These are phyloP conservation scores for Sclerotinia subarctica DNA, from an alignment of 2,329 filamentous ascomycete species.

Conservation along the genomic window DNA sequence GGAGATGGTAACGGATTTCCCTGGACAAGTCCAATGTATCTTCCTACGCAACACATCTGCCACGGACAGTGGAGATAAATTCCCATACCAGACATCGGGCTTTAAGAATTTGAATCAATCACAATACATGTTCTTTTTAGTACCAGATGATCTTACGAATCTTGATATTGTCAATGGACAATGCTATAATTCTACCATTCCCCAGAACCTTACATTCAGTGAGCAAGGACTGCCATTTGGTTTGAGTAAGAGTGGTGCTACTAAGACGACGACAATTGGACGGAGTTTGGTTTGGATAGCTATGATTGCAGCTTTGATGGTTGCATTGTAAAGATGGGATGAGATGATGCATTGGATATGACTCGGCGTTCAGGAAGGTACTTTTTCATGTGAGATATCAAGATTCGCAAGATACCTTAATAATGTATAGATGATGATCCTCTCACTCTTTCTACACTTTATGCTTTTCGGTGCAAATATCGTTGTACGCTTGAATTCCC, in stretches of 20 bases:
- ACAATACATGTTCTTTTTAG: constrained; percentile 76
- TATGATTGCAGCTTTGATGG: background rate
- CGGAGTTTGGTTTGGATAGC: background rate
- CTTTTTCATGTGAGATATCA: background rate
- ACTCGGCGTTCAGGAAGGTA: background rate
- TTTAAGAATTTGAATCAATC: constrained; percentile 65
- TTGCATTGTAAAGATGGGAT: background rate
- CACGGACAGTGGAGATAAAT: constrained; percentile 63
- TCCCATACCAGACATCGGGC: constrained; percentile 71
- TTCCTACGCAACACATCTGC: constrained; percentile 70
- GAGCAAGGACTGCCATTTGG: constrained; percentile 56
- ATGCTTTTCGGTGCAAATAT: no score
- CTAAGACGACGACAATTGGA: background rate
- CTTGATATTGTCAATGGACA: constrained; percentile 66
- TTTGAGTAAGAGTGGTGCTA: constrained; percentile 31
- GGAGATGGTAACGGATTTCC: constrained; percentile 61
- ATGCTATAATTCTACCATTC: constrained; percentile 62
- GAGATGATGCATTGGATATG: constrained; percentile 12
- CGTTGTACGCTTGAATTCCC: background rate
- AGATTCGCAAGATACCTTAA: constrained; percentile 4
- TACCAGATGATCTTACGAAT: constrained; percentile 63
- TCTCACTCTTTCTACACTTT: background rate
- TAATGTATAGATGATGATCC: background rate
- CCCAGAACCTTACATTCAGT: constrained; percentile 69
- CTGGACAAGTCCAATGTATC: constrained; percentile 73